A percentile compares a stretch with the other conserved stretches of the same genome.
Evolutionary conservation across 2,329 filamentous ascomycete species (phyloP).

Genomic region (Daldinia sp.): DNA sequence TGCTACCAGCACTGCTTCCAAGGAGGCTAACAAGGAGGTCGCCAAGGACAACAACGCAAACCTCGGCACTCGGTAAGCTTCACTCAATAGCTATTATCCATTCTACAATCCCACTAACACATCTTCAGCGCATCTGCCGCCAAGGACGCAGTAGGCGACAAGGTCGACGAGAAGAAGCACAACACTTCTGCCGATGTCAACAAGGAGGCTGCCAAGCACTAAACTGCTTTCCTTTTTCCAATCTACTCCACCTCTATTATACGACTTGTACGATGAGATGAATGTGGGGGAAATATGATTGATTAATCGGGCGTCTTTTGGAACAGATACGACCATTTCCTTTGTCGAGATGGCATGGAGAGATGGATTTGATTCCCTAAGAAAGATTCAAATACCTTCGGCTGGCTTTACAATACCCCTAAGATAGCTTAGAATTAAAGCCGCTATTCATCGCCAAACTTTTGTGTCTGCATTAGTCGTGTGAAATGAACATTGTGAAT

Average conservation of each 20-base stretch:
- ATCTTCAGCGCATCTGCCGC: slow-evolving; percentile 58
- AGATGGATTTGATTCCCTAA: slow-evolving; percentile 36
- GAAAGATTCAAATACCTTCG: slow-evolving; percentile 21
- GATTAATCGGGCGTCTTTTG: slow-evolving; percentile 35
- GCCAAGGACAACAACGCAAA: slow-evolving; percentile 71
- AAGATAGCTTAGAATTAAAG: slow-evolving; percentile 19
- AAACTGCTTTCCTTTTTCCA: slow-evolving; percentile 30
- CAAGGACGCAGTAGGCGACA: slow-evolving; percentile 63
- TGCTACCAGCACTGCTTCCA: slow-evolving; percentile 66
- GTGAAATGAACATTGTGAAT: not conserved
- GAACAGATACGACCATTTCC: slow-evolving; percentile 36
- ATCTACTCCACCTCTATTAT: slow-evolving; percentile 17
- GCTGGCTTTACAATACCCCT: slow-evolving; percentile 50
- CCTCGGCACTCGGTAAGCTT: slow-evolving; percentile 65
- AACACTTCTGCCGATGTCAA: slow-evolving; percentile 52
- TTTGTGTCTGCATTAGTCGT: not conserved
- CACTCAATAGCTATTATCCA: not conserved
- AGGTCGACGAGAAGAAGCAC: slow-evolving; percentile 57
- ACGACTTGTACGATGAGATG: slow-evolving; percentile 47
- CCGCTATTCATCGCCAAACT: slow-evolving; percentile 6
- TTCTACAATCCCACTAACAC: slow-evolving; percentile 46
- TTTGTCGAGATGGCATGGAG: slow-evolving; percentile 40
- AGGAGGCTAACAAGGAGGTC: slow-evolving; percentile 77
- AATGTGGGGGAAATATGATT: slow-evolving; percentile 22
- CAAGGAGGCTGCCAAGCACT: slow-evolving; percentile 55